These are phyloP conservation scores for Psidium friedrichsthalianum DNA, from an alignment of 345 rosid species.

Conservation along the genomic window DNA sequence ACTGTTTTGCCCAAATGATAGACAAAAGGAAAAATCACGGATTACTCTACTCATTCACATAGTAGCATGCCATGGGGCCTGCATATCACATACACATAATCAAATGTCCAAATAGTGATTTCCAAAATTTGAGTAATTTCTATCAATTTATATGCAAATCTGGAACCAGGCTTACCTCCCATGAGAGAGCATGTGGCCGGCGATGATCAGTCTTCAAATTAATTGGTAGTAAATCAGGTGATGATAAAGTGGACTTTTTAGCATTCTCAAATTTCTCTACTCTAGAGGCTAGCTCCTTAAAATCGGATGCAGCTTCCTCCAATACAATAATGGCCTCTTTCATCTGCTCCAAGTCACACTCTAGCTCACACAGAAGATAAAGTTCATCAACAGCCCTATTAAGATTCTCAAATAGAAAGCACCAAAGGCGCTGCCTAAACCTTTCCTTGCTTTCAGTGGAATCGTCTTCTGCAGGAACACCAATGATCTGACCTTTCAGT, in stretches of 20 bases:
- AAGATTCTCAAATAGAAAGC: conserved; percentile 73
- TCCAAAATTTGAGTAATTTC: background rate
- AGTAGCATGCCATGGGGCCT: background rate
- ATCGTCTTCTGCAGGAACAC: conserved; percentile 28
- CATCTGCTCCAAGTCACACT: conserved; percentile 68
- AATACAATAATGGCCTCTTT: conserved; percentile 75
- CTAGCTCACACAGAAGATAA: conserved; percentile 68
- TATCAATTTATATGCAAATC: background rate
- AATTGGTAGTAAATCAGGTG: conserved; percentile 24
- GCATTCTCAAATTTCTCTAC: conserved; percentile 56
- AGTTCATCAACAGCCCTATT: conserved; percentile 79
- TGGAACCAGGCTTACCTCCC: conserved; percentile 50
- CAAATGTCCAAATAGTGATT: background rate
- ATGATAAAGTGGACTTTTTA: conserved; percentile 34
- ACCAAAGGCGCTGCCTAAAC: conserved; percentile 71
- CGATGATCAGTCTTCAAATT: conserved; percentile 56
- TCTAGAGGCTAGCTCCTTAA: conserved; percentile 44
- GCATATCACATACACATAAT: background rate
- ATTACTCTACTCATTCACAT: background rate
- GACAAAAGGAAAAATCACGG: background rate
- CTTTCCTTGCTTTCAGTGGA: conserved; percentile 67
- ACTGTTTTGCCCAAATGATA: background rate
- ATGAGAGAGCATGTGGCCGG: conserved; percentile 78
- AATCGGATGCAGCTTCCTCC: conserved; percentile 66
- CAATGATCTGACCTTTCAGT: conserved; percentile 14